Evolutionary conservation across 2,329 filamentous ascomycete genomes (phyloP), one percentile per base, ranked within the genome.

Genomic region (Alternaria postmessia): DNA sequence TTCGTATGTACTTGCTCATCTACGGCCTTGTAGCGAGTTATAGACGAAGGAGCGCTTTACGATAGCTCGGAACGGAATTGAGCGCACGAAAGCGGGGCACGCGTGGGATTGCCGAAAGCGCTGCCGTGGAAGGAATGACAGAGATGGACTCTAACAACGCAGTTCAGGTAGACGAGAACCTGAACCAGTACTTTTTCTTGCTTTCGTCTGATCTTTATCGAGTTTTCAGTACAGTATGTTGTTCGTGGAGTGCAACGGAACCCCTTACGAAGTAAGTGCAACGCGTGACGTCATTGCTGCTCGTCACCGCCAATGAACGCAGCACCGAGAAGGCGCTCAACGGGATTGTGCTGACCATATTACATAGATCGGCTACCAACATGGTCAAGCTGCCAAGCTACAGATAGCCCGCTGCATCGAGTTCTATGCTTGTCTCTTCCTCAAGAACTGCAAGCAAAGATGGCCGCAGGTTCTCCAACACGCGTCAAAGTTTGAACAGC

Each of bases 361-460:
- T 14, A 24, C 24, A 30, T 28, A 86, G 83, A 85, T 86, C 46
- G 84, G 84, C 51, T 57, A 79, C 42, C 73, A 80, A 39, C 84
- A 86, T 68, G 84, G 84, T 48, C 62, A 62, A 5, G 63, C 73
- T 11, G 79, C 83, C 1, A 70, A 66, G 7, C 18, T 65, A 0
- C 78, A 83, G 36, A 81, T 86, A 42, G 56, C 57, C 4, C 73
- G 80, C 57, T 79, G 79, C 54, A 81, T 86, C 48, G 63, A 62
- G 44, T 82, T 86, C 74, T 86, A 86, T 67, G 75, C 78, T 1
- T 62, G 63, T 3, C 79, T 85, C 44, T 86, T 86, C 72, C 58
- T 78, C 24, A 66, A 80, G 34, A 83, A 81, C n/a, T 80, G 81
- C 47, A 80, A 81, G 26, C 69, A 84, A 57, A 70, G 76, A 43